phyloP scores from a whole-genome alignment of 306 rosid species.

The Quercus agrifolia region DNA sequence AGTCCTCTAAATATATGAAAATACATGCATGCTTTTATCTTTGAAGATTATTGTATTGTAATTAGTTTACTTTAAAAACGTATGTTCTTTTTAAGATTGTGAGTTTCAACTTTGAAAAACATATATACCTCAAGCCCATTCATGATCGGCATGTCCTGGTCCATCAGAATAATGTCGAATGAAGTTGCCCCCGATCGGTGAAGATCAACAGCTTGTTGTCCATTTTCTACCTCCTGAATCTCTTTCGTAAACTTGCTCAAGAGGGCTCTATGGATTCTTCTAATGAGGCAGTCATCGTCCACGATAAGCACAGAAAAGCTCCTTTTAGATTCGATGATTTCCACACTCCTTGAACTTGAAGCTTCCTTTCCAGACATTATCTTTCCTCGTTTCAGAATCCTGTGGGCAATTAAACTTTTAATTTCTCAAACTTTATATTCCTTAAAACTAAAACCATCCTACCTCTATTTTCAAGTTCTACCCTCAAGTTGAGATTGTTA shows the following conservation, averaged over 20 bases:
- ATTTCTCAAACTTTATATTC: too few species aligned
- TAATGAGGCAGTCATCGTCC: conserved; percentile 16
- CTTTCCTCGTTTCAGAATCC: background rate
- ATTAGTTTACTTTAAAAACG: background rate
- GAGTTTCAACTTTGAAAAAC: background rate
- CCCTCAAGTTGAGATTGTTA: too few species aligned
- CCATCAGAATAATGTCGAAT: conserved; percentile 34
- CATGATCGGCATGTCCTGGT: conserved; percentile 31
- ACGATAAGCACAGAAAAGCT: conserved; percentile 15
- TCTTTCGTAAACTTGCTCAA: background rate
- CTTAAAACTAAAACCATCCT: too few species aligned
- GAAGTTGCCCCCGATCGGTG: conserved; percentile 16
- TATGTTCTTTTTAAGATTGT: background rate
- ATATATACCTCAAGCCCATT: conserved; percentile 27
- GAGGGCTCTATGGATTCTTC: conserved; percentile 8
- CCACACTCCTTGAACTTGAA: background rate
- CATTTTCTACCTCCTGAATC: conserved; percentile 13
- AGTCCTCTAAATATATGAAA: too few species aligned
- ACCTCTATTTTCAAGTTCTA: too few species aligned
- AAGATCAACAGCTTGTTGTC: conserved; percentile 24
- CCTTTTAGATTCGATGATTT: background rate
- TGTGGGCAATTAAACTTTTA: background rate
- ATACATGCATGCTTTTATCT: too few species aligned
- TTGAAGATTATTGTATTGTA: too few species aligned
- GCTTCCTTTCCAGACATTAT: background rate